Evolutionary conservation across 2,329 filamentous ascomycete species (phyloP).

Genomic region (Aspergillus glaucus): DNA sequence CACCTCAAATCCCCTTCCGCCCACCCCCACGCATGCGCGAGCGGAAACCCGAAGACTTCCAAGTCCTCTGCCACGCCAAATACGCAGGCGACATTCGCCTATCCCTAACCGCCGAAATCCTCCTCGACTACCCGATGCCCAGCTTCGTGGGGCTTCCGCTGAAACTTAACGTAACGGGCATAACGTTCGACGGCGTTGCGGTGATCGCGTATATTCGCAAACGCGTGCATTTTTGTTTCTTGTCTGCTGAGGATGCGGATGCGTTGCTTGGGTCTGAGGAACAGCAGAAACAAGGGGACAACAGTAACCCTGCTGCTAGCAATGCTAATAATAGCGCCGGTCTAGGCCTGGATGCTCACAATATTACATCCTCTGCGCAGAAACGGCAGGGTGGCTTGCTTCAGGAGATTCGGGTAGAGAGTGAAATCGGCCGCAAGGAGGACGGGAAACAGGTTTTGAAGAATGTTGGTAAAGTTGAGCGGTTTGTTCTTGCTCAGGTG

Average conservation of each 20-base stretch:
- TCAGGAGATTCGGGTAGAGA: slow-evolving; percentile 92
- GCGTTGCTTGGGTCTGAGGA: slow-evolving; percentile 55
- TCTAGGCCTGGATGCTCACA: slow-evolving; percentile 21
- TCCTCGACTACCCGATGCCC: slow-evolving; percentile 97
- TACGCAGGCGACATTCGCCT: slow-evolving; percentile 85
- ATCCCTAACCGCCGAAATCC: slow-evolving; percentile 85
- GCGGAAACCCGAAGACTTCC: slow-evolving; percentile 75
- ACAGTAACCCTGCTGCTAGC: slow-evolving; percentile 11
- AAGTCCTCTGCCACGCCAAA: slow-evolving; percentile 83
- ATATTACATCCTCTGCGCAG: slow-evolving; percentile 12
- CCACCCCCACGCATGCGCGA: slow-evolving; percentile 57
- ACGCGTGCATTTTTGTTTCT: slow-evolving; percentile 85
- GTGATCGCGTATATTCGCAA: slow-evolving; percentile 87
- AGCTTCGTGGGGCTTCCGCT: slow-evolving; percentile 95
- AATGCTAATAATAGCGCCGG: slow-evolving; percentile 8
- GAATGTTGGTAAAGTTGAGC: slow-evolving; percentile 97
- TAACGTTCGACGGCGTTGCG: slow-evolving; percentile 92
- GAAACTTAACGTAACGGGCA: slow-evolving; percentile 86
- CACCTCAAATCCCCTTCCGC: not conserved
- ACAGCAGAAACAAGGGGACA: slow-evolving; percentile 10
- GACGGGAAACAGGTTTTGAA: slow-evolving; percentile 91
- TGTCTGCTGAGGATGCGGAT: slow-evolving; percentile 84
- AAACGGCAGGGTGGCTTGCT: slow-evolving; percentile 65
- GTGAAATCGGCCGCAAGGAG: slow-evolving; percentile 90
- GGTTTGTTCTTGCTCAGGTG: slow-evolving; percentile 94